Evolutionary conservation across 768 basidiomycete genomes (phyloP), one percentile per base, ranked within the genome.

Genomic region (Suillus fuscotomentosus): DNA sequence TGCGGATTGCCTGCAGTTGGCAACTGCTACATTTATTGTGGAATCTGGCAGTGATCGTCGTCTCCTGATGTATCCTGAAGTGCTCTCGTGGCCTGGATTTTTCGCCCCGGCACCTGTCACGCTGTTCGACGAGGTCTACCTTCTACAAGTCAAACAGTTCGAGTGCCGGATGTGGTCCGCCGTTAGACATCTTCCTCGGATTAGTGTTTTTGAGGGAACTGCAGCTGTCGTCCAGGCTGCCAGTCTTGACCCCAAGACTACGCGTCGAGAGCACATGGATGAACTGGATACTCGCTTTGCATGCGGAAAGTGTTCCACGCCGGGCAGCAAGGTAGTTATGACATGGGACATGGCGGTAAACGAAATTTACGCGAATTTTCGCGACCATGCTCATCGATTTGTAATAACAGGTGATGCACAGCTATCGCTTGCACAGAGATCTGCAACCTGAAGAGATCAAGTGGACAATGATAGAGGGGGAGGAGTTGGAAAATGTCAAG

Each of bases 281-380:
- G 14, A 13, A 14, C 38, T 61, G n/a, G 54, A 61, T 60, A 14
- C 60, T 61, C 43, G 43, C 17, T 60, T 61, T 59, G 43, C 48
- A 50, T 61, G 60, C 8, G 48, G 55, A 60, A 20, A 17, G 17
- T 59, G 57, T 59, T 59, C 57, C 27, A 42, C 57, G 24, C 41
- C 41, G 3, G 57, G 41, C 27, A 59, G 10, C 27, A 59, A 42
- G 57, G 57, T 59, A 11, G 27, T 59, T 20, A 59, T 59, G 57
- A 42, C 24, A 42, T 59, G 57, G 57, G 41, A 59, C 10, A 59
- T 59, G 57, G 57, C 57, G 27, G 57, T 59, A 59, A 42, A 42
- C 31, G 41, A 42, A 17, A 42, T 42, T 42, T 13, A 13, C 9
- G 39, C 17, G 27, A 5, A 42, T 31, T 27, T 24, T 27, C 20